Conservation (phyloP, 208 protist genomes). For the Herpetomonas tarakana region DNA sequence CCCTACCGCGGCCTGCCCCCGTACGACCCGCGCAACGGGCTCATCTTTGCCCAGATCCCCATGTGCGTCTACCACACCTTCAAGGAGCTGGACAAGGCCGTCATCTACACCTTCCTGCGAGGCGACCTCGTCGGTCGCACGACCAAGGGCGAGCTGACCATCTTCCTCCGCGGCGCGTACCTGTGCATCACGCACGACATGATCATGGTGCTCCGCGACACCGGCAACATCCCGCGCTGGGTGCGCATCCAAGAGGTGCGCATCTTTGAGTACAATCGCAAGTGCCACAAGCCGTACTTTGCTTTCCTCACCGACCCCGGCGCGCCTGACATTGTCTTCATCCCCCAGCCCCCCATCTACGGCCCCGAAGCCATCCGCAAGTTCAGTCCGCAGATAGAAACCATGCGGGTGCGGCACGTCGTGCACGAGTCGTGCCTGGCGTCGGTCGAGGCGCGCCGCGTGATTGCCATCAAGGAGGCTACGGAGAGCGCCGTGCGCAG, state of each 20-base stretch:
- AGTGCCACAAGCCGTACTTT: constrained; percentile 38
- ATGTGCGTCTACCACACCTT: constrained; percentile 72
- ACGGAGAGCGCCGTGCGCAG: constrained; percentile 12
- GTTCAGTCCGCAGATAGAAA: constrained; percentile 37
- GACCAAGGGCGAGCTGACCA: constrained; percentile 23
- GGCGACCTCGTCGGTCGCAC: constrained; percentile 51
- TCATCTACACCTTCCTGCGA: constrained; percentile 61
- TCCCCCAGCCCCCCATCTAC: constrained; percentile 52
- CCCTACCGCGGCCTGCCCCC: constrained; percentile 64
- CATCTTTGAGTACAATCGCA: constrained; percentile 48
- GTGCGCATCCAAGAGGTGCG: constrained; percentile 46
- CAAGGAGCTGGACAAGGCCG: constrained; percentile 47
- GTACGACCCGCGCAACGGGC: constrained; percentile 70
- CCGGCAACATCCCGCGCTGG: constrained; percentile 57
- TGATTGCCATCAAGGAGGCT: constrained; percentile 24
- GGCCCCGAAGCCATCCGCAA: constrained; percentile 27
- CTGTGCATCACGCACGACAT: constrained; percentile 73
- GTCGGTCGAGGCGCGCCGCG: constrained; percentile 41
- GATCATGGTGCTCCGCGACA: constrained; percentile 50
- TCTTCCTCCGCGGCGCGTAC: constrained; percentile 34
- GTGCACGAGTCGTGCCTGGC: constrained; percentile 55
- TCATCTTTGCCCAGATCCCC: constrained; percentile 56
- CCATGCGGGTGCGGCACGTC: constrained; percentile 29
- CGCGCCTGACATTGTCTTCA: constrained; percentile 57
- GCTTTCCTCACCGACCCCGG: constrained; percentile 48